Percentiles rank a stretch among this genome's conserved stretches.
Conservation (phyloP, 148 eudicot genomes). For the Diospyros kaki region DNA sequence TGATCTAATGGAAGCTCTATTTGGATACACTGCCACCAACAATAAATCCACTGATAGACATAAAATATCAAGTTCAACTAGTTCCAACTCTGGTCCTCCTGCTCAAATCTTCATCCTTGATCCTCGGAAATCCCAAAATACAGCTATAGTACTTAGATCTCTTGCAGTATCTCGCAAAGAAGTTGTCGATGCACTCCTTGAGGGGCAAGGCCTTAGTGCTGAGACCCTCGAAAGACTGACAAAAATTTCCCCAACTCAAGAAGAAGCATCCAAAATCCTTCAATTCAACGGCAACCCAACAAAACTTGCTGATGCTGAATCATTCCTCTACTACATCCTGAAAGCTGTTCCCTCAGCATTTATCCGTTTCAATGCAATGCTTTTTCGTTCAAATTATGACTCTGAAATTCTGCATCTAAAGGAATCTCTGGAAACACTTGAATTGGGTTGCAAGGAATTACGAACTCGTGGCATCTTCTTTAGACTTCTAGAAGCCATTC, state of each 20-base stretch:
- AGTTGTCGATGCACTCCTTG: constrained; percentile 36
- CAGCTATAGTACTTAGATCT: constrained; percentile 50
- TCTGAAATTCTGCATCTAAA: constrained; percentile 40
- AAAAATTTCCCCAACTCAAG: constrained; percentile 44
- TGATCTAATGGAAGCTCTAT: constrained; percentile 42
- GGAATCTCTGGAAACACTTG: constrained; percentile 39
- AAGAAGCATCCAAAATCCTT: constrained; percentile 42
- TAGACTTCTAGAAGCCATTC: constrained; percentile 56
- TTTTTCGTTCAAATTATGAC: constrained; percentile 46
- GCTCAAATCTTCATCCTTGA: constrained; percentile 45
- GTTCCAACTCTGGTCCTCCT: constrained; percentile 18
- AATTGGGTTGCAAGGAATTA: constrained; percentile 48
- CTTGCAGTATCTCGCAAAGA: constrained; percentile 36
- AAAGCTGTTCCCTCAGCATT: constrained; percentile 51
- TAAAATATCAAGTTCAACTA: constrained; percentile 14
- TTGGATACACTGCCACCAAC: constrained; percentile 28
- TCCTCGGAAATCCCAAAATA: constrained; percentile 56
- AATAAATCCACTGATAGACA: constrained; percentile 17
- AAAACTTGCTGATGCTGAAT: constrained; percentile 57
- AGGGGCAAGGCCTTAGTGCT: constrained; percentile 36
- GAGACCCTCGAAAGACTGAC: constrained; percentile 47
- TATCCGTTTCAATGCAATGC: constrained; percentile 40
- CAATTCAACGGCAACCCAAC: constrained; percentile 45
- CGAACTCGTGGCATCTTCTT: constrained; percentile 45
- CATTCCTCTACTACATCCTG: constrained; percentile 43